Conservation (phyloP, 192 early-diverging fungal species). For the Geranomyces michiganensis region DNA sequence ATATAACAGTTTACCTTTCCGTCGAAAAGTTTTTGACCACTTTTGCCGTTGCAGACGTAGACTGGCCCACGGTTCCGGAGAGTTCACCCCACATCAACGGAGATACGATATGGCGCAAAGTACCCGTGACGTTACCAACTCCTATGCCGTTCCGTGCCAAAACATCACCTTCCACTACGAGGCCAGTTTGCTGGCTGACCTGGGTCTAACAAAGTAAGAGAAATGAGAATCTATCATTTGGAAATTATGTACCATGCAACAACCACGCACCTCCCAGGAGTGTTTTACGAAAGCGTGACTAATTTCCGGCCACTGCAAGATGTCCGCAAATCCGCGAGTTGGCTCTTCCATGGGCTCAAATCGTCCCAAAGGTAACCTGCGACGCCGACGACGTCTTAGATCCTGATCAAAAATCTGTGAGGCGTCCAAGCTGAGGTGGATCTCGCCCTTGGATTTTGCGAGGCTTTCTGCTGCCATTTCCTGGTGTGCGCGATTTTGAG, state of each 20-base stretch:
- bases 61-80: constrained; percentile 60
- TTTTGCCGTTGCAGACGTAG: constrained; percentile 55
- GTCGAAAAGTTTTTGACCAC: constrained; percentile 63
- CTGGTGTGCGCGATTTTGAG: constrained; percentile 32
- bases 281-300: constrained; percentile 51
- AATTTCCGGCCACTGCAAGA: constrained; percentile 30
- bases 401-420: constrained; percentile 45
- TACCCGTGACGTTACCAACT: constrained; percentile 76
- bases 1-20: constrained; percentile 39
- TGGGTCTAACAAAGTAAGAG: constrained; percentile 43
- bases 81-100: constrained; percentile 73
- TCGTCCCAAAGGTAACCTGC: constrained; percentile 19
- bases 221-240: background rate
- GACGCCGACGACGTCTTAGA: background rate
- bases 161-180: constrained; percentile 49
- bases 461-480: constrained; percentile 49
- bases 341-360: constrained; percentile 21
- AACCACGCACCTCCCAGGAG: constrained; percentile 54
- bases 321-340: constrained; percentile 16
- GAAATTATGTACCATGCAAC: background rate
- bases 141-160: constrained; percentile 68
- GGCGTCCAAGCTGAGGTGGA: constrained; percentile 54
- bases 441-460: constrained; percentile 54
- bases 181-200: constrained; percentile 35
- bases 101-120: constrained; percentile 74